These are phyloP conservation scores for Phytophthora quininea DNA, from an alignment of 352 stramenopile species.

Conservation along the genomic window DNA sequence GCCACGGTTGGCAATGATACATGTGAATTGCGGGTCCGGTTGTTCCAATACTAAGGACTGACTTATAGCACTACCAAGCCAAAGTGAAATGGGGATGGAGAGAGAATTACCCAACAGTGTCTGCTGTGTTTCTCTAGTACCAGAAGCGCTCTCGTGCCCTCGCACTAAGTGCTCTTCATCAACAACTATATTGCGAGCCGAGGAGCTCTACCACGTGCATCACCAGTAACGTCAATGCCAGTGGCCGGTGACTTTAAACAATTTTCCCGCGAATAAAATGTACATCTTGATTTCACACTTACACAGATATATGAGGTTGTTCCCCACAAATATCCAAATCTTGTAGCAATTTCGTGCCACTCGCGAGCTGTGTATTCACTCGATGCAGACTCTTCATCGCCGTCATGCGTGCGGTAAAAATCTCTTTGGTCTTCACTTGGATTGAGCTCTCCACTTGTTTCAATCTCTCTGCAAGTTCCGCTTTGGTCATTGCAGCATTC, in stretches of 20 bases:
- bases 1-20: too few species aligned
- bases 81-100: conserved; percentile 48
- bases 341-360: conserved; percentile 39
- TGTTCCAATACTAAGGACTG: too few species aligned
- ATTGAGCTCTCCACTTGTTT: conserved; percentile 47
- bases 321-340: conserved; percentile 26
- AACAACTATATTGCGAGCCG: conserved; percentile 26
- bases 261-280: too few species aligned
- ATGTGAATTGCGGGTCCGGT: too few species aligned
- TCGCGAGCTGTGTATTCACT: conserved; percentile 48
- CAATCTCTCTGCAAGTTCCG: conserved; percentile 50
- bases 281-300: not conserved
- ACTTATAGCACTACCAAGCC: not conserved
- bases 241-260: too few species aligned
- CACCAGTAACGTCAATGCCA: too few species aligned
- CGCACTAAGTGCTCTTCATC: conserved; percentile 42
- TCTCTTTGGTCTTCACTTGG: conserved; percentile 42
- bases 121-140: conserved; percentile 67
- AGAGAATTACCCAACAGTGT: conserved; percentile 37
- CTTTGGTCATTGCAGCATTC: conserved; percentile 48
- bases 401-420: conserved; percentile 56
- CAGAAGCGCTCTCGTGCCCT: conserved; percentile 45
- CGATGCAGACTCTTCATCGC: conserved; percentile 60
- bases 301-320: conserved; percentile 7
- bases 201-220: too few species aligned